Evolutionary conservation across 163 green algal genomes (phyloP), one percentile per base, ranked within the genome.

Genomic region (Scenedesmus sp.): DNA sequence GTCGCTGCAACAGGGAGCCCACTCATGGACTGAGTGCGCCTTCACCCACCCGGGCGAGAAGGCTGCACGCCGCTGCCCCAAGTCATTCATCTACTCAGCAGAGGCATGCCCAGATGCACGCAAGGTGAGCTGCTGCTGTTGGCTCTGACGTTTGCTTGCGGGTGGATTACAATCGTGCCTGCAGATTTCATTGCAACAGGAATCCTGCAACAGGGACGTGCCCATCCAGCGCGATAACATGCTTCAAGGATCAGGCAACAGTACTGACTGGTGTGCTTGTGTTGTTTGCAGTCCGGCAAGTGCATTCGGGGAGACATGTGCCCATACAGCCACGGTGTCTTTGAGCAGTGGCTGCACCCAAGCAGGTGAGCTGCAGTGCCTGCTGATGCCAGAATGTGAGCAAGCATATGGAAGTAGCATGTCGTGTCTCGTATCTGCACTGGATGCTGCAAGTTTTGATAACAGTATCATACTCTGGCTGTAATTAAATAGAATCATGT

Each of bases 341-440:
- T 99, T 85, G 97, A 99, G 94, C 97, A 98, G 90, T 98, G 97
- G 96, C 95, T 99, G 88, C 97, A 99, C 87, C 97, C 97, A 5
- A 97, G 94, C 2, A 95, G 96, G 94, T 46, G 82, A 73, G 55
- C 55, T 4, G 15, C 54, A 46, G 54, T 56, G 18, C 18, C 81
- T 86, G 54, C 81, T 59, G 70, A 13, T 16, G 34, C 15, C 76
- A 46, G 34, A 46, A 46, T 46, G 5, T 34, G 20, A 34, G 70
- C 10, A 9, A 81, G 34, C 34, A 46, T 46, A 46, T 46, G 34
- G 34, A 46, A 46, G 34, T 46, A 46, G 34, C 34, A 46, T 46
- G 34, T 46, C 34, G 34, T 46, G 34, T 46, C 34, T 46, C 34
- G 34, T 46, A 46, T 46, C 34, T 46, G 34, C 34, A 46, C 34